These are phyloP conservation scores for Paecilomyces niveus DNA, from an alignment of 2,329 filamentous ascomycete species.

Conservation along the genomic window DNA sequence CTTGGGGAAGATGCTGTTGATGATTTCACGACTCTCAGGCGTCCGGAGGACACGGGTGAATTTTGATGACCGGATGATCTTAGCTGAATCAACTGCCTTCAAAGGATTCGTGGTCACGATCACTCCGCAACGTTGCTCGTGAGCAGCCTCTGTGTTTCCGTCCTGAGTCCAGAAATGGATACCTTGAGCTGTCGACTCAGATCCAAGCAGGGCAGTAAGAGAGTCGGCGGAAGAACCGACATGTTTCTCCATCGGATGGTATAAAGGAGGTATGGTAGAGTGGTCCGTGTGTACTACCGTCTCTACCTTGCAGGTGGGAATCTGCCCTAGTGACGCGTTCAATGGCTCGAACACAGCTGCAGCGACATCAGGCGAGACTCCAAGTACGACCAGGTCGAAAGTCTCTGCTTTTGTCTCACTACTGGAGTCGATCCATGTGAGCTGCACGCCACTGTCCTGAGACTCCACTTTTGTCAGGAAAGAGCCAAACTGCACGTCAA, in stretches of 20 bases:
- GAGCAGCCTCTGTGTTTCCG: constrained; percentile 45
- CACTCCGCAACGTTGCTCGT: constrained; percentile 45
- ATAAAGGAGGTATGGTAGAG: constrained; percentile 9
- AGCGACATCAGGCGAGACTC: constrained; percentile 49
- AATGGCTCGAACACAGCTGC: constrained; percentile 43
- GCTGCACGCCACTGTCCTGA: constrained; percentile 3
- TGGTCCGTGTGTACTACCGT: constrained; percentile 41
- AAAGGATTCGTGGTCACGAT: constrained; percentile 49
- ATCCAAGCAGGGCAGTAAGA: constrained; percentile 1
- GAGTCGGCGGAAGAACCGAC: constrained; percentile 1
- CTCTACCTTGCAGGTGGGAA: constrained; percentile 45
- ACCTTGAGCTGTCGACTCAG: constrained; percentile 4
- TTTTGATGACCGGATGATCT: constrained; percentile 38
- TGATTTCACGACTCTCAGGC: constrained; percentile 39
- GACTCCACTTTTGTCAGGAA: constrained; percentile 6
- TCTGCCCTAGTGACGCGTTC: constrained; percentile 26
- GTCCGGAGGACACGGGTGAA: constrained; percentile 51
- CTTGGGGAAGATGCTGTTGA: constrained; percentile 40
- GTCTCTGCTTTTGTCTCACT: constrained; percentile 17
- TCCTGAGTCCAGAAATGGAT: constrained; percentile 22
- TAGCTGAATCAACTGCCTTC: constrained; percentile 29
- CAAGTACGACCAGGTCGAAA: constrained; percentile 49
- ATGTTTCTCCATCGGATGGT: neutral
- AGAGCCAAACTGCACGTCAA: constrained; percentile 8
- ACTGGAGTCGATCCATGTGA: neutral